Percentiles rank a stretch among this genome's conserved stretches.
phyloP scores from a whole-genome alignment of 2,329 filamentous ascomycete genomes.

The Juglanconis oblonga region DNA sequence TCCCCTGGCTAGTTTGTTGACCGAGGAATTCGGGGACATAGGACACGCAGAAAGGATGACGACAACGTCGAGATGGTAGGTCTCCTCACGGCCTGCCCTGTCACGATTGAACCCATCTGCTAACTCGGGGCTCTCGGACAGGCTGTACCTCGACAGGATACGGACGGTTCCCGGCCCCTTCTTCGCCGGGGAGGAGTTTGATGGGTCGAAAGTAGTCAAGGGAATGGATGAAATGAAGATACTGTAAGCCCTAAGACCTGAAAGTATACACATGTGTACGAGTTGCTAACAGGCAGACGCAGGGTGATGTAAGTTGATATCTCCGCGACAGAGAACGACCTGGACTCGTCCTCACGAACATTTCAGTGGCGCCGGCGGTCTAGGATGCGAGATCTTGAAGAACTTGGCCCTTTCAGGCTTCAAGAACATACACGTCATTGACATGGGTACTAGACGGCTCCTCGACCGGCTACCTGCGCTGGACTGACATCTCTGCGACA shows the following conservation, averaged over 20 bases:
- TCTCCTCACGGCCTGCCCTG: neutral
- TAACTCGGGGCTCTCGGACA: constrained; percentile 32
- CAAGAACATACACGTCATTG: constrained; percentile 96
- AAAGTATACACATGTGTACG: neutral
- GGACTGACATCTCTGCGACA: constrained; percentile 30
- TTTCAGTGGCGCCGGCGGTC: constrained; percentile 79
- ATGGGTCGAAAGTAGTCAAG: constrained; percentile 49
- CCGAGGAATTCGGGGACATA: neutral
- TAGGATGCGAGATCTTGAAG: constrained; percentile 96
- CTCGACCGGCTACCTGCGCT: neutral
- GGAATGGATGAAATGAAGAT: constrained; percentile 70
- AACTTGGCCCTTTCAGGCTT: constrained; percentile 94
- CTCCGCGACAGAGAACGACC: constrained; percentile 9
- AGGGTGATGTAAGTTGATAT: constrained; percentile 49
- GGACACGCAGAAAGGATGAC: constrained; percentile 3
- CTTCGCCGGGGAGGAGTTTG: constrained; percentile 59
- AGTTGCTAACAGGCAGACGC: constrained; percentile 22
- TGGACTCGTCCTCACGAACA: constrained; percentile 13
- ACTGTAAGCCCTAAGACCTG: constrained; percentile 59
- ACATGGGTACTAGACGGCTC: constrained; percentile 71
- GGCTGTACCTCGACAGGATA: constrained; percentile 82
- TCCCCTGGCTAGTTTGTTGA: neutral
- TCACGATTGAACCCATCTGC: neutral
- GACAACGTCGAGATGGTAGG: constrained; percentile 32
- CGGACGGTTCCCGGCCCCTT: constrained; percentile 76